Evolutionary conservation across 192 early-diverging fungal species (phyloP).

Genomic region (Coemansia sp.): DNA sequence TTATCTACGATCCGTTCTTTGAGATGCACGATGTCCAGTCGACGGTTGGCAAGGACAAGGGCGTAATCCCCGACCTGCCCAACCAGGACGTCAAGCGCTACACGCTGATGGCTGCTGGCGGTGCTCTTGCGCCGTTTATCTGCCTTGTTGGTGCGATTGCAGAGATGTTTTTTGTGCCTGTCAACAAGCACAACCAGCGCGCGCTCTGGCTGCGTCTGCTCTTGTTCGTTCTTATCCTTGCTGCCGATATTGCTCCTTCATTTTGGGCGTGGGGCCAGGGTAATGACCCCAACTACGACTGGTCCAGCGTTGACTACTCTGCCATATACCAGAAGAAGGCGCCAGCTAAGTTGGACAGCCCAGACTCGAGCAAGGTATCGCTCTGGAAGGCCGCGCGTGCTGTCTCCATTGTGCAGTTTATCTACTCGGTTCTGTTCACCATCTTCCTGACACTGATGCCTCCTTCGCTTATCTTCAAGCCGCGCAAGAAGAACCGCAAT

Average conservation of each 20-base stretch:
- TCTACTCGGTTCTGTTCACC: slow-evolving; percentile 67
- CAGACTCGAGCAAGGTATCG: slow-evolving; percentile 18
- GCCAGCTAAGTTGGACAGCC: slow-evolving; percentile 29
- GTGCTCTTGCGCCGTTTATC: slow-evolving; percentile 67
- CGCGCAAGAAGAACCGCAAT: slow-evolving; percentile 58
- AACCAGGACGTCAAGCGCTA: slow-evolving; percentile 55
- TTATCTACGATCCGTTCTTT: slow-evolving; percentile 62
- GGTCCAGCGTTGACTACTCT: slow-evolving; percentile 28
- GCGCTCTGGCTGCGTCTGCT: slow-evolving; percentile 56
- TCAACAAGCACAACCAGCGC: slow-evolving; percentile 61
- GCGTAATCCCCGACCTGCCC: slow-evolving; percentile 29
- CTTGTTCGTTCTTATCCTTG: slow-evolving; percentile 62
- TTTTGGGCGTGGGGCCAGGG: slow-evolving; percentile 58
- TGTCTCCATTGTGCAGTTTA: slow-evolving; percentile 67
- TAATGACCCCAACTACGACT: slow-evolving; percentile 50
- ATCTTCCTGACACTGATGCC: slow-evolving; percentile 69
- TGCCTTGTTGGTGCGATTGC: slow-evolving; percentile 65
- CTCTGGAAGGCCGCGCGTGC: slow-evolving; percentile 57
- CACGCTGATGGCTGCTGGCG: slow-evolving; percentile 70
- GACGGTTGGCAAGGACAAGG: slow-evolving; percentile 44
- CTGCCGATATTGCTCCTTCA: slow-evolving; percentile 65
- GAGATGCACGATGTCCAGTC: slow-evolving; percentile 52
- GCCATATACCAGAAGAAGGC: slow-evolving; percentile 37
- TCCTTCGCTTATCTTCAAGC: slow-evolving; percentile 61
- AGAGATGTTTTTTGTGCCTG: slow-evolving; percentile 71